Evolutionary conservation across 2,329 filamentous ascomycete species (phyloP).

Genomic region (Aspergillus sp.): DNA sequence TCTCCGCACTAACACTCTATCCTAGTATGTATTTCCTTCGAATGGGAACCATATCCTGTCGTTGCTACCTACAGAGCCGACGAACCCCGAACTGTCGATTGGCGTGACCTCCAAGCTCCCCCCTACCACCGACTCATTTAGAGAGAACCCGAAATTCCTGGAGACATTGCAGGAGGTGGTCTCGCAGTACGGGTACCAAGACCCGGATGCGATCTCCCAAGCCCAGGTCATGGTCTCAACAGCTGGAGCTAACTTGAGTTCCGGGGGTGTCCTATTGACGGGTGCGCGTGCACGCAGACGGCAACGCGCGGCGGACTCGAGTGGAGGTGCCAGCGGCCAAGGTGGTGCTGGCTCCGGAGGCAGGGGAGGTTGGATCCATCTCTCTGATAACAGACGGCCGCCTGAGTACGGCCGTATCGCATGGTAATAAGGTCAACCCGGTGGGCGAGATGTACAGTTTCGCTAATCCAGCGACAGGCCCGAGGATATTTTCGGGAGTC

Average conservation of each 20-base stretch:
- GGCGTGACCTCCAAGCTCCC: constrained; percentile 56
- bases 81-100: constrained; percentile 53
- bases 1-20: constrained; percentile 13
- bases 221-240: constrained; percentile 61
- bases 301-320: constrained; percentile 44
- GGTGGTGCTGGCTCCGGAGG: constrained; percentile 59
- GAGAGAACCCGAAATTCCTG: constrained; percentile 57
- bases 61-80: constrained; percentile 56
- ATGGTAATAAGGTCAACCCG: constrained; percentile 38
- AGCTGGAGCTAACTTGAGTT: constrained; percentile 54
- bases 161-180: constrained; percentile 57
- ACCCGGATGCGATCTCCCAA: constrained; percentile 58
- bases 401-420: constrained; percentile 65
- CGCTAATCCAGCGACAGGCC: constrained; percentile 40
- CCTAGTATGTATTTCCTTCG: constrained; percentile 50
- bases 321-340: constrained; percentile 58
- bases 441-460: background rate
- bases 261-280: constrained; percentile 50
- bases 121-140: constrained; percentile 56
- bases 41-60: constrained; percentile 50
- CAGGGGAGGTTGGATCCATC: constrained; percentile 61
- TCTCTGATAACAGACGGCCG: constrained; percentile 60
- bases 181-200: constrained; percentile 52
- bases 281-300: constrained; percentile 29
- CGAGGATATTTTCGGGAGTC: constrained; percentile 65